phyloP scores from a whole-genome alignment of 2,329 filamentous ascomycete genomes.

The Leptographium flavum region DNA sequence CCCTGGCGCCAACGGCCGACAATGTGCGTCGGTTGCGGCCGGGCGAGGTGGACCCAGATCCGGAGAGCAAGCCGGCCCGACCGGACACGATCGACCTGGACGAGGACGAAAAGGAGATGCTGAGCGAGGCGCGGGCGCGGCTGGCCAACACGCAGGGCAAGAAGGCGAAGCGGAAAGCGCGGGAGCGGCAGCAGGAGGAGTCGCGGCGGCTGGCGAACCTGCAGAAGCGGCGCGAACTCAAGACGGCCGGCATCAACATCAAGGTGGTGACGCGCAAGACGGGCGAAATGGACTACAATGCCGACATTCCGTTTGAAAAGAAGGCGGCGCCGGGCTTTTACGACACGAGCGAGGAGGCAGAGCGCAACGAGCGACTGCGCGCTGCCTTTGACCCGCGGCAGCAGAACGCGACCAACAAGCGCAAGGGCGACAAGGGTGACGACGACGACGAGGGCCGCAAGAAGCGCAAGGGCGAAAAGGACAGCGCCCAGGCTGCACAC shows the following conservation, averaged over 20 bases:
- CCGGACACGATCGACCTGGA: conserved; percentile 97
- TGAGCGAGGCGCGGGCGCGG: conserved; percentile 91
- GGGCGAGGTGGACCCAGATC: conserved; percentile 92
- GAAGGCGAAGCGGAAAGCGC: conserved; percentile 94
- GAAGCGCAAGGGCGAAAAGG: conserved; percentile 84
- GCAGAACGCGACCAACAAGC: conserved; percentile 71
- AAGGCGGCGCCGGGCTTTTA: conserved; percentile 80
- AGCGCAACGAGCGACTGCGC: conserved; percentile 68
- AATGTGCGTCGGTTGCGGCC: conserved; percentile 80
- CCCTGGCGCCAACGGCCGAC: conserved; percentile 76
- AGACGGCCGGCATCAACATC: conserved; percentile 96
- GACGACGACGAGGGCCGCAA: conserved; percentile 44
- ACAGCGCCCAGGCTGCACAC: conserved; percentile 54
- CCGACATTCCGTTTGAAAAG: conserved; percentile 96
- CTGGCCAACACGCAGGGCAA: conserved; percentile 97
- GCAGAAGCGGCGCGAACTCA: conserved; percentile 91
- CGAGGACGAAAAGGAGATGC: conserved; percentile 98
- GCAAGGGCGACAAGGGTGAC: conserved; percentile 89
- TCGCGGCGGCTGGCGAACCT: conserved; percentile 77
- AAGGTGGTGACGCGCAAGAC: conserved; percentile 84
- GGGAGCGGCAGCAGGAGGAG: conserved; percentile 90
- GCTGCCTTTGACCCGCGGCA: conserved; percentile 81
- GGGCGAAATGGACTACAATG: conserved; percentile 99
- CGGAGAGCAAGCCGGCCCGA: conserved; percentile 86
- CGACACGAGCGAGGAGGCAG: conserved; percentile 74